Conservation (phyloP, 1,284 basidiomycete genomes). For the Microbotryum lychnidis-dioicae region DNA sequence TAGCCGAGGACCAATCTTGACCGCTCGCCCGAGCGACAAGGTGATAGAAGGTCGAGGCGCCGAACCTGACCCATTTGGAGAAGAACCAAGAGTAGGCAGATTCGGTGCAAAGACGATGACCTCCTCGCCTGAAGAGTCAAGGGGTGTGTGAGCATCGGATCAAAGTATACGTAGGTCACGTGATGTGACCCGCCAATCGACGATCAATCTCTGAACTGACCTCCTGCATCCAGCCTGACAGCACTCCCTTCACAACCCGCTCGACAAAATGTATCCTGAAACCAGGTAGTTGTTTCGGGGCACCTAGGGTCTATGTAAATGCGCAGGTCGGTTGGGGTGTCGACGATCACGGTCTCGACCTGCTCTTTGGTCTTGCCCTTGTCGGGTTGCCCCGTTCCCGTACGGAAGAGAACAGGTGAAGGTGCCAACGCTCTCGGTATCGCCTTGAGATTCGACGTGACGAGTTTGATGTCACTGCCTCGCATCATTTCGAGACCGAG, state of each 20-base stretch:
- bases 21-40: conserved; percentile 18
- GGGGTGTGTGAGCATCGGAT: neutral
- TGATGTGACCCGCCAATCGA: neutral
- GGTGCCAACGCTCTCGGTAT: too few relatives aligned
- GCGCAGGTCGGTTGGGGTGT: conserved; percentile 28
- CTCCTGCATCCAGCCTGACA: conserved; percentile 16
- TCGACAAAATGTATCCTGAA: conserved; percentile 25
- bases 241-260: conserved; percentile 12
- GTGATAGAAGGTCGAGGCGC: neutral
- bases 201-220: neutral
- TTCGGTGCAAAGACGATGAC: conserved; percentile 15
- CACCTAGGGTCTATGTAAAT: conserved; percentile 27
- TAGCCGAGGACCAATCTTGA: neutral
- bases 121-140: conserved; percentile 16
- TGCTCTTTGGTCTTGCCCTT: neutral
- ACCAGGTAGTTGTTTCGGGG: conserved; percentile 25
- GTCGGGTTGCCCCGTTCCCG: neutral
- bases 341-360: conserved; percentile 12
- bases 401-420: too few relatives aligned
- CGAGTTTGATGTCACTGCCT: conserved; percentile 9
- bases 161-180: neutral
- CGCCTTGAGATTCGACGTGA: neutral
- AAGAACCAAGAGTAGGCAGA: neutral
- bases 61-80: neutral
- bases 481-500: conserved; percentile 28